These are phyloP conservation scores for Stemphylium lycopersici DNA, from an alignment of 2,329 filamentous ascomycete species.

Conservation along the genomic window DNA sequence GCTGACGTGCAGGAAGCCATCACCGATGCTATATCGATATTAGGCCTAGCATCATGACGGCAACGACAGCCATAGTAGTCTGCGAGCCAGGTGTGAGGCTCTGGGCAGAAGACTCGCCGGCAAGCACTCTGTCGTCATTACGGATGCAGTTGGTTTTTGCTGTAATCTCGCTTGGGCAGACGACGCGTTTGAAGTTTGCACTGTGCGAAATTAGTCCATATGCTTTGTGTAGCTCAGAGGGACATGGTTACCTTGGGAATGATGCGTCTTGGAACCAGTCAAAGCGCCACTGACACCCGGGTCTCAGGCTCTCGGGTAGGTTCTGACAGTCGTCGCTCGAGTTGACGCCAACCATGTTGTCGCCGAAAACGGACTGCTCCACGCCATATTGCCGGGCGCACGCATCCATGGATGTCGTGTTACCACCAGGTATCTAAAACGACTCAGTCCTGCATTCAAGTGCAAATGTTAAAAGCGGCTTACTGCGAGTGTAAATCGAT, in stretches of 20 bases:
- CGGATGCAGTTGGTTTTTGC: slow-evolving; percentile 42
- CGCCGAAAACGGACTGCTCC: slow-evolving; percentile 42
- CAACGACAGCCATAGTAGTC: slow-evolving; percentile 18
- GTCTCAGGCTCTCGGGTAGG: slow-evolving; percentile 36
- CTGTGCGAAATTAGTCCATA: slow-evolving; percentile 36
- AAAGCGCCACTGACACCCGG: slow-evolving; percentile 44
- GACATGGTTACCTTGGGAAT: slow-evolving; percentile 38
- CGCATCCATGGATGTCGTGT: slow-evolving; percentile 42
- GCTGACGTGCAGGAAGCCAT: slow-evolving; percentile 27
- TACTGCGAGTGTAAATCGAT: slow-evolving; percentile 47
- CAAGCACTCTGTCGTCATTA: slow-evolving; percentile 38
- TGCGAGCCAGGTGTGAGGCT: slow-evolving; percentile 19
- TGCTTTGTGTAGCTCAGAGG: slow-evolving; percentile 4
- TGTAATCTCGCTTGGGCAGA: slow-evolving; percentile 44
- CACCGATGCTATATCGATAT: slow-evolving; percentile 35
- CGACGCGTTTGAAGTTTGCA: slow-evolving; percentile 45
- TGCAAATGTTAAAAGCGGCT: slow-evolving; percentile 6
- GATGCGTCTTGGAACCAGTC: slow-evolving; percentile 45
- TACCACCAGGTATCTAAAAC: slow-evolving; percentile 44
- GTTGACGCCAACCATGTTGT: slow-evolving; percentile 33
- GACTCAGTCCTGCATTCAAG: slow-evolving; percentile 14
- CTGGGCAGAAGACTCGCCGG: slow-evolving; percentile 21
- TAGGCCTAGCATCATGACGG: slow-evolving; percentile 28
- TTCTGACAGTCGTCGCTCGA: slow-evolving; percentile 42
- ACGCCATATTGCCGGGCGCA: slow-evolving; percentile 44